Conservation (phyloP, 768 basidiomycete genomes). For the Rhizopogon vulgaris region DNA sequence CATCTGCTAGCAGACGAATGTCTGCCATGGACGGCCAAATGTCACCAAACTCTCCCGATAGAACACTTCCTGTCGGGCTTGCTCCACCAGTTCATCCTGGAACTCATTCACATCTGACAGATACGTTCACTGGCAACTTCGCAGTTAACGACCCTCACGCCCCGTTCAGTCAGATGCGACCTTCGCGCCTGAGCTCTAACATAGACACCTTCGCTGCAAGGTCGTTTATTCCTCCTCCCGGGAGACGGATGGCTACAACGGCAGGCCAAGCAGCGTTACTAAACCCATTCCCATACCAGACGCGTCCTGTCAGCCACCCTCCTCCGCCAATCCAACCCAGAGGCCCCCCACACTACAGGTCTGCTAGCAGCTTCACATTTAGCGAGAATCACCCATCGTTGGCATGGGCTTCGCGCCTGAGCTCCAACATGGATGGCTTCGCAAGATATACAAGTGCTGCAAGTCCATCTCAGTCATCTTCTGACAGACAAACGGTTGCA, state of each 20-base stretch:
- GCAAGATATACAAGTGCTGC: slow-evolving; percentile 10
- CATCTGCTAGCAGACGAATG: slow-evolving; percentile 35
- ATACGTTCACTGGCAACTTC: slow-evolving; percentile 1
- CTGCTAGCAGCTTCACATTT: not conserved
- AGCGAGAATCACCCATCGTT: not conserved
- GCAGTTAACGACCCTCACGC: not conserved
- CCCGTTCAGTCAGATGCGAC: not conserved
- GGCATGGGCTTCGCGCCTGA: slow-evolving; percentile 9
- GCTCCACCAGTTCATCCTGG: slow-evolving; percentile 5
- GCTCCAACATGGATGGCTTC: slow-evolving; percentile 15
- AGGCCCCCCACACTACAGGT: slow-evolving; percentile 5
- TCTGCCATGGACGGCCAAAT: slow-evolving; percentile 23
- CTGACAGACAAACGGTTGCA: slow-evolving; percentile 45
- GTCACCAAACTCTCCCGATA: slow-evolving; percentile 23
- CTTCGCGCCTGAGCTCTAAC: slow-evolving; percentile 15
- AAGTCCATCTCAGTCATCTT: slow-evolving; percentile 26
- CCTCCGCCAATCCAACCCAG: slow-evolving; percentile 5
- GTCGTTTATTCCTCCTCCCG: slow-evolving; percentile 27
- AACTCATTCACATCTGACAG: not conserved
- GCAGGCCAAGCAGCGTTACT: slow-evolving; percentile 11
- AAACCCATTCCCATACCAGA: slow-evolving; percentile 25
- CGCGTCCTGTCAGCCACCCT: slow-evolving; percentile 11
- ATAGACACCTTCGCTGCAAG: slow-evolving; percentile 10
- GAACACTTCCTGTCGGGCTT: slow-evolving; percentile 13
- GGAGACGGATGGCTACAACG: slow-evolving; percentile 18